Evolutionary conservation across 495 filamentous ascomycete genomes (phyloP), one percentile per base, ranked within the genome.

Genomic region (Lasiosphaeria miniovina): DNA sequence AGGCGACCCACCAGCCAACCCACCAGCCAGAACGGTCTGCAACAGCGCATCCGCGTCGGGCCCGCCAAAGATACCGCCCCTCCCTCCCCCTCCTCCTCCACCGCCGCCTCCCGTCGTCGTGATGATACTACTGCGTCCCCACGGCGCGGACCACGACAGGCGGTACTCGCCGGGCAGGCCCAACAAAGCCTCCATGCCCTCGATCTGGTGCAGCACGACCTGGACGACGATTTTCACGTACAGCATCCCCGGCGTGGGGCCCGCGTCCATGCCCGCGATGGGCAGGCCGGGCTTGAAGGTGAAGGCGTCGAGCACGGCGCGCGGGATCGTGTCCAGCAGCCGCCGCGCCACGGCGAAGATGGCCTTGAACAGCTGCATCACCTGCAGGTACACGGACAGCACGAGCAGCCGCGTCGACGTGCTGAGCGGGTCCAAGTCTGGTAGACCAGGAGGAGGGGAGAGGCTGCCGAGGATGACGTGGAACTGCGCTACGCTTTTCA

Each of bases 131-230:
- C 24, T 24, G 24, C 24, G 24, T 24, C 24, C 24, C 24, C 24
- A 24, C 24, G 24, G 24, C 2, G 24, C 24, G 24, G 24, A 24
- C 24, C 24, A 24, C 24, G 8, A 46, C 5, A 46, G 12, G 2
- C 43, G 43, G 15, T 46, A n/a, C 43, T 46, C 43, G 12, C 12
- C 43, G 5, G 43, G 43, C 43, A 46, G 43, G 43, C 43, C 43
- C 43, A 46, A 14, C 43, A 46, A n/a, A 11, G 43, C 43, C 43
- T 46, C 43, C 43, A 46, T n/a, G 43, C 43, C 15, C 43, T 46
- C 43, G 8, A 46, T 11, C 43, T 46, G 43, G 11, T 46, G 43
- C 6, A 14, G 12, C 12, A 46, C 11, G 43, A 46, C 15, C 11
- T 46, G 6, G 11, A 46, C 15, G 12, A 46, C 43, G 11, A 46